Percentiles rank a stretch among this genome's conserved stretches.
phyloP scores from a whole-genome alignment of 2,329 filamentous ascomycete species.

The Zymoseptoria crescenta region DNA sequence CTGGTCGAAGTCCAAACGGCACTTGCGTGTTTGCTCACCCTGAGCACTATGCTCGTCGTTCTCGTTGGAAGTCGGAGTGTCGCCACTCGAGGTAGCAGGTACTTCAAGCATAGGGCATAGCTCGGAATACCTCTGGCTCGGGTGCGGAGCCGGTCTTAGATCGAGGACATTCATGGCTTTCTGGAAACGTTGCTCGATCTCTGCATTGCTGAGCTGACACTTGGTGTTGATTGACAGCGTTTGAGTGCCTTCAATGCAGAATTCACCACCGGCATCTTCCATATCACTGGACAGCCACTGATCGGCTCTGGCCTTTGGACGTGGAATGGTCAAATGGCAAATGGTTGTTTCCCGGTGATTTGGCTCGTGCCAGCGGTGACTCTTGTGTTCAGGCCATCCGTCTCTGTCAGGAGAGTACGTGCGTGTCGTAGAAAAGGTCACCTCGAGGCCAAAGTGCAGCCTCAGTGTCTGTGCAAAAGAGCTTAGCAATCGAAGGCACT shows the following conservation, averaged over 20 bases:
- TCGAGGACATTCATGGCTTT: constrained; percentile 9
- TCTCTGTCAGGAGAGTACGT: background rate
- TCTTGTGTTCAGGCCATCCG: constrained; percentile 8
- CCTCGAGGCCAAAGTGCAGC: constrained; percentile 15
- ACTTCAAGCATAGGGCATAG: no score
- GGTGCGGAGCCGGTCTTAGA: constrained; percentile 8
- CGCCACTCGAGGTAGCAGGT: no score
- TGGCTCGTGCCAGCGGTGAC: constrained; percentile 9
- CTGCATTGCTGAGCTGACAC: background rate
- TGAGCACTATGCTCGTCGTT: no score
- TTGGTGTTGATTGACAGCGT: constrained; percentile 1
- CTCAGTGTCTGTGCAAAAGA: constrained; percentile 8
- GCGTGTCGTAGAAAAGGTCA: constrained; percentile 6
- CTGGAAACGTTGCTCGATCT: constrained; percentile 4
- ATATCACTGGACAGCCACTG: background rate
- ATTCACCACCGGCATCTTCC: background rate
- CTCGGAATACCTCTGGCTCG: constrained; percentile 1
- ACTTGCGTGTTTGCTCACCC: no score
- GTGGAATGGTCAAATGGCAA: constrained; percentile 13
- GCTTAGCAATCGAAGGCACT: background rate
- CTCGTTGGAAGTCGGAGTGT: no score
- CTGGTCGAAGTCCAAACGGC: no score
- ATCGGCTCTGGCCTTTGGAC: background rate
- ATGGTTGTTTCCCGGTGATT: constrained; percentile 12
- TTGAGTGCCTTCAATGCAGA: constrained; percentile 1